Base-by-base conservation (phyloP, 768 basidiomycete species). In the Rhodotorula paludigena region DNA sequence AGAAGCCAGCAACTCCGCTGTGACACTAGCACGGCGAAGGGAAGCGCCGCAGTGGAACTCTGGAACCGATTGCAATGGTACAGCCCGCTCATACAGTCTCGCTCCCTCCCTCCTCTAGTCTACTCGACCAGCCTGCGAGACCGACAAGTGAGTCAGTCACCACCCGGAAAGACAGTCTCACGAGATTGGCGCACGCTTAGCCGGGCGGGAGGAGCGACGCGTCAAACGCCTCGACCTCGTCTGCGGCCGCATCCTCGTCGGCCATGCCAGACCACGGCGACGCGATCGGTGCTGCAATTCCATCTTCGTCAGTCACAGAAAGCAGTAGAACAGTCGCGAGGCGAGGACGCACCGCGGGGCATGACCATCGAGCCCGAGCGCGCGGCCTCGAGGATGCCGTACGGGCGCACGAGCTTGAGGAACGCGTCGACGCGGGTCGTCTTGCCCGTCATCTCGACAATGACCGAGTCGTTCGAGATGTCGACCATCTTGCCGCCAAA, bases 291-390 rank as follows among this genome's bases (percentile, higher is more conserved):
- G 96, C 96, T 68, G 53, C 15, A 32, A 38, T 10, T 15, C 23
- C 5, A 8, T 14, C 9, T 3, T 0, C 7, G 14, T n/a, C 5
- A 39, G 18, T 18, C 42, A 23, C 45, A 23, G 49, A 10, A 53
- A 35, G 23, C 23, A 51, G 15, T 38, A 35, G 21, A 1, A 14
- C 11, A 20, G 10, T 3, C 14, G 21, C 1, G 38, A 41, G 30
- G 20, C 1, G 9, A 18, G 38, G 5, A 49, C 65, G 53, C 15
- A 72, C 70, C 70, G 25, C 96, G 85, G 8, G 96, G 96, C 89
- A 99, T 96, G 11, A 90, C 93, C 94, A 99, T 99, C 45, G 90
- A 80, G 76, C 93, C 94, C 41, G 92, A 92, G 62, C 96, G 82
- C 30, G 96, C 93, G 36, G 91, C 88, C 81, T 99, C 96, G 60